Base-by-base conservation (phyloP, 768 basidiomycete genomes). In the Termitomyces heimii region DNA sequence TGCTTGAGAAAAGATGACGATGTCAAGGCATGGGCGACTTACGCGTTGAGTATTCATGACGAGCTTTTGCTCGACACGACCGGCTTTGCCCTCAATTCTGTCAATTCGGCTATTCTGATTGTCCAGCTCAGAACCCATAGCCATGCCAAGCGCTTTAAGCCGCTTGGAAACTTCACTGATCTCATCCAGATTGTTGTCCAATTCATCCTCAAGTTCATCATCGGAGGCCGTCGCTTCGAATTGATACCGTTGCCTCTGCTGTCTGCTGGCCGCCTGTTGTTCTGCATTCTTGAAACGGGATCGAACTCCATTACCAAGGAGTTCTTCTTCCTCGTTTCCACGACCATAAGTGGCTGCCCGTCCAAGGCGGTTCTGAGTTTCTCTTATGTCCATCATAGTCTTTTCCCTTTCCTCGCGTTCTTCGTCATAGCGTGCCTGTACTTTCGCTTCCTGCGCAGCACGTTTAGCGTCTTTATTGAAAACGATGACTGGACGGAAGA, bases 391-490 rank as follows among this genome's bases (percentile, higher is more conserved):
- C 73, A 79, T 72, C 81, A 94, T 86, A 5, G 86, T 85, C 65
- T 86, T 86, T 75, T 95, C 92, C 49, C 93, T 83, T 63, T 93
- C 90, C 7, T 77, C 70, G 26, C 88, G 83, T 65, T 98, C 94
- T 26, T 93, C 89, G 9, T 93, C 88, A 66, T 95, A 95, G 14
- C 94, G 92, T 49, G 84, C 74, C 70, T 86, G 82, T 24, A 97
- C 76, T 67, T 93, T 91, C 31, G 83, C 82, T 66, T 97, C 94
- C 64, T 93, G 85, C 14, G 89, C 92, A 5, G 83, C 82, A 49
- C 94, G 90, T 72, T 98, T 98, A 18, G 79, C 81, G 37, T 93
- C 88, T 71, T 97, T 99, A 77, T 98, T 96, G 72, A 89, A 96
- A 0, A 88, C 86, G 63, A 97, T 86, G 56, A 84, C 93, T 9